A percentile compares a stretch with the other conserved stretches of the same genome.
phyloP scores from a whole-genome alignment of 1,284 basidiomycete species.

The Caloboletus firmus region DNA sequence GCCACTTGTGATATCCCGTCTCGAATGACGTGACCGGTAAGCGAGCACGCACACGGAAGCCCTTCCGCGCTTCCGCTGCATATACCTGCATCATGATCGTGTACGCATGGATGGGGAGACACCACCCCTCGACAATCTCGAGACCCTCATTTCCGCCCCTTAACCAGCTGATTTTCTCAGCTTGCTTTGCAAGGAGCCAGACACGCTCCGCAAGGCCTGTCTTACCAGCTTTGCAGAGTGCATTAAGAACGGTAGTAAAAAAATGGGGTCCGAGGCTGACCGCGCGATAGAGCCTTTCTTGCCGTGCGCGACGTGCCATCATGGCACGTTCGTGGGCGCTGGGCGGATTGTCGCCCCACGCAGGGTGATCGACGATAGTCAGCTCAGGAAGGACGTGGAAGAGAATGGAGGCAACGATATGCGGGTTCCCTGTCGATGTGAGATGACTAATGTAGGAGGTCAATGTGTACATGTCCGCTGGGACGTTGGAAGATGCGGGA shows the following conservation, averaged over 20 bases:
- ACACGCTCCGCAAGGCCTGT: slow-evolving; percentile 61
- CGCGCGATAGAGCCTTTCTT: slow-evolving; percentile 42
- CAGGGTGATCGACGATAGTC: slow-evolving; percentile 39
- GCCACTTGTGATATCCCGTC: slow-evolving; percentile 18
- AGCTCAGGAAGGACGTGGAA: slow-evolving; percentile 59
- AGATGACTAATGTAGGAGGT: slow-evolving; percentile 55
- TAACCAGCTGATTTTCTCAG: slow-evolving; percentile 54
- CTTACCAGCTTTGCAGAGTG: slow-evolving; percentile 55
- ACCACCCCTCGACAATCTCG: slow-evolving; percentile 50
- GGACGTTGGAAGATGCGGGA: slow-evolving; percentile 14
- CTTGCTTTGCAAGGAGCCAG: slow-evolving; percentile 58
- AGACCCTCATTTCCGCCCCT: slow-evolving; percentile 18
- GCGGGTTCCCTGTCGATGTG: slow-evolving; percentile 48
- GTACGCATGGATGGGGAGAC: slow-evolving; percentile 64
- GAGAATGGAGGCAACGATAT: slow-evolving; percentile 45
- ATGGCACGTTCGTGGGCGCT: slow-evolving; percentile 19
- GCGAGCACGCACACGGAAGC: slow-evolving; percentile 15
- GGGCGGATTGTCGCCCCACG: slow-evolving; percentile 33
- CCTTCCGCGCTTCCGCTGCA: slow-evolving; percentile 45
- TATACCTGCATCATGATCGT: slow-evolving; percentile 71
- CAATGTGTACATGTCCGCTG: slow-evolving; percentile 46
- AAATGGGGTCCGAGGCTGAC: slow-evolving; percentile 56
- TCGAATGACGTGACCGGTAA: slow-evolving; percentile 3
- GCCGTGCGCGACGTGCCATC: slow-evolving; percentile 26
- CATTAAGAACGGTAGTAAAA: slow-evolving; percentile 59